phyloP scores from a whole-genome alignment of 371 early-diverging fungal genomes.

The Mortierella sp. region DNA sequence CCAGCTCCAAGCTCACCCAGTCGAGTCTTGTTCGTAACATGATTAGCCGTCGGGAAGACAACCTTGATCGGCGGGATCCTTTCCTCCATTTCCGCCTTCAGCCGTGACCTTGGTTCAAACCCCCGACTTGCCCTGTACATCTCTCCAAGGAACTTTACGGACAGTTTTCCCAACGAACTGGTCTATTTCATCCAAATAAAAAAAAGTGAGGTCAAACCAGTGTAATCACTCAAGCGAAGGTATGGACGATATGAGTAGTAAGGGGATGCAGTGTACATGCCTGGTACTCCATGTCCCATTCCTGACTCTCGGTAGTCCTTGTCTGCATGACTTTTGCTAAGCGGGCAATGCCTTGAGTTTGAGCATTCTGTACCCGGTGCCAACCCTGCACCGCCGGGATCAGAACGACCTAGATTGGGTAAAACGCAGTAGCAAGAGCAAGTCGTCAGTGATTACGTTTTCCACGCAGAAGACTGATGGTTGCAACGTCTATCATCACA shows the following conservation, averaged over 20 bases:
- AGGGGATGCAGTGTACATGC: background rate
- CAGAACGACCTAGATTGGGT: slow-evolving; percentile 18
- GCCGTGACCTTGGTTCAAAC: slow-evolving; percentile 4
- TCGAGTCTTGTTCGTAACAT: slow-evolving; percentile 17
- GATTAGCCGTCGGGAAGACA: slow-evolving; percentile 40
- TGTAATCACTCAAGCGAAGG: background rate
- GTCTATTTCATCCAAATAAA: slow-evolving; percentile 24
- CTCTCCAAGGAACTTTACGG: slow-evolving; percentile 22
- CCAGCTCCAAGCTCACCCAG: slow-evolving; percentile 35
- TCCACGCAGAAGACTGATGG: background rate
- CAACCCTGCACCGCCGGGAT: slow-evolving; percentile 38
- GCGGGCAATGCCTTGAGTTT: slow-evolving; percentile 32
- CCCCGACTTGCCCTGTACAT: slow-evolving; percentile 22
- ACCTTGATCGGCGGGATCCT: slow-evolving; percentile 37
- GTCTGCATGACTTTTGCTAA: slow-evolving; percentile 22
- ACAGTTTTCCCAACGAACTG: slow-evolving; percentile 32
- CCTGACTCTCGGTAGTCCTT: background rate
- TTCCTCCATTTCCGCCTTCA: slow-evolving; percentile 17
- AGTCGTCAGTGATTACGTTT: background rate
- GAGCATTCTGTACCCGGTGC: background rate
- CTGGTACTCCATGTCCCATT: slow-evolving; percentile 40
- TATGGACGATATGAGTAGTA: no score
- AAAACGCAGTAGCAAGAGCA: background rate
- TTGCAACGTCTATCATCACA: background rate
- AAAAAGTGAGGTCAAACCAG: background rate